Percentiles rank a stretch among this genome's conserved stretches.
Conservation (phyloP, 257 asterid genomes). For the Scutellaria minor region DNA sequence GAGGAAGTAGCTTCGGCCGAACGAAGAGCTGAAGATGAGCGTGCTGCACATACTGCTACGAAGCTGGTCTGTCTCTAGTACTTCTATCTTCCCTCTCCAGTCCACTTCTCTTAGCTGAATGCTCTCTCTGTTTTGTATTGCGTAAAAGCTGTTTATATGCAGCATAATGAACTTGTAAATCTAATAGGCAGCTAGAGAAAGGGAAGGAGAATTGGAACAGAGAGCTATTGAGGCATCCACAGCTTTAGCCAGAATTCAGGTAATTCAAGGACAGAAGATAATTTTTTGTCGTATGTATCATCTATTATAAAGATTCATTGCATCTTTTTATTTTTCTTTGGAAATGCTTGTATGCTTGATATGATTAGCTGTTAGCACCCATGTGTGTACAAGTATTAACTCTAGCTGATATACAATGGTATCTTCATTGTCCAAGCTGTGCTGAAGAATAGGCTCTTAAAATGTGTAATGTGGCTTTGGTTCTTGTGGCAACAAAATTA, state of each 20-base stretch:
- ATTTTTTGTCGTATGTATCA: slow-evolving; percentile 21
- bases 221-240: slow-evolving; percentile 93
- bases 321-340: not conserved
- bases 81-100: slow-evolving; percentile 18
- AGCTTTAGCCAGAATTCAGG: slow-evolving; percentile 95
- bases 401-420: too few species aligned
- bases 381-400: too few species aligned
- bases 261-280: slow-evolving; percentile 39
- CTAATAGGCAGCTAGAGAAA: slow-evolving; percentile 91
- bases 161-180: slow-evolving; percentile 37
- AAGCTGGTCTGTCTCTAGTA: slow-evolving; percentile 68
- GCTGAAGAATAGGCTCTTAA: slow-evolving; percentile 22
- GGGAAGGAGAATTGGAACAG: slow-evolving; percentile 97
- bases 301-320: slow-evolving; percentile 10
- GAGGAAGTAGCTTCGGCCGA: slow-evolving; percentile 94
- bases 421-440: not conserved
- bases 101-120: slow-evolving; percentile 21
- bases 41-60: slow-evolving; percentile 81
- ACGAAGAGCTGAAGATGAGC: slow-evolving; percentile 98
- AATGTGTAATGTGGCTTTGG: slow-evolving; percentile 16
- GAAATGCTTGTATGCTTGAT: not conserved
- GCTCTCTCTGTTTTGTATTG: slow-evolving; percentile 17
- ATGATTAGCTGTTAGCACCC: not conserved
- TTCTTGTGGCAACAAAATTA: not conserved
- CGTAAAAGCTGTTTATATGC: slow-evolving; percentile 29